Evolutionary conservation across 805 yeast genomes (phyloP).

Genomic region (Cyberlindnera subsufficiens): DNA sequence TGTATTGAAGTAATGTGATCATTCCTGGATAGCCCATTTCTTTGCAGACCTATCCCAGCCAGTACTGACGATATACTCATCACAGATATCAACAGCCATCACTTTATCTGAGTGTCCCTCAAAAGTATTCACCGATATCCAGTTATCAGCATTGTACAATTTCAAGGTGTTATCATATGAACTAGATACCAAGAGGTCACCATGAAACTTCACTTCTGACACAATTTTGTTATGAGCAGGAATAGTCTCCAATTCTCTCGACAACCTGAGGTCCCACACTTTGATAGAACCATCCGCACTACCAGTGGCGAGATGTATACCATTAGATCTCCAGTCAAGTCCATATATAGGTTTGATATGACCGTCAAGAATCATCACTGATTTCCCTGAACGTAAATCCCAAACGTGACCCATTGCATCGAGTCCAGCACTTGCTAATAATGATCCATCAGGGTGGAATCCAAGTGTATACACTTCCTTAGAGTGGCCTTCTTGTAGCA

Average conservation of each 20-base stretch:
- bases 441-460: conserved; percentile 73
- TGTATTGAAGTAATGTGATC: not conserved
- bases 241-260: conserved; percentile 38
- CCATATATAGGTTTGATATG: conserved; percentile 71
- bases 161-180: conserved; percentile 70
- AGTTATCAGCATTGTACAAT: conserved; percentile 62
- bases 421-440: conserved; percentile 70
- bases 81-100: conserved; percentile 59
- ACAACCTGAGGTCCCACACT: conserved; percentile 79
- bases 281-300: conserved; percentile 77
- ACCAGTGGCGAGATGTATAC: conserved; percentile 73
- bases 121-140: conserved; percentile 52
- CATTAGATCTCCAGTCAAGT: conserved; percentile 71
- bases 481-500: conserved; percentile 82
- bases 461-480: conserved; percentile 59
- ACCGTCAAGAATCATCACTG: conserved; percentile 50
- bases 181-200: conserved; percentile 43
- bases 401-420: conserved; percentile 72
- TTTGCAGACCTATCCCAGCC: conserved; percentile 16
- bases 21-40: conserved; percentile 41
- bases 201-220: conserved; percentile 51
- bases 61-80: conserved; percentile 29
- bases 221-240: conserved; percentile 74
- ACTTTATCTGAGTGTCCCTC: conserved; percentile 62
- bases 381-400: conserved; percentile 80